Conservation (phyloP, 257 asterid genomes). For the Misopates orontium region DNA sequence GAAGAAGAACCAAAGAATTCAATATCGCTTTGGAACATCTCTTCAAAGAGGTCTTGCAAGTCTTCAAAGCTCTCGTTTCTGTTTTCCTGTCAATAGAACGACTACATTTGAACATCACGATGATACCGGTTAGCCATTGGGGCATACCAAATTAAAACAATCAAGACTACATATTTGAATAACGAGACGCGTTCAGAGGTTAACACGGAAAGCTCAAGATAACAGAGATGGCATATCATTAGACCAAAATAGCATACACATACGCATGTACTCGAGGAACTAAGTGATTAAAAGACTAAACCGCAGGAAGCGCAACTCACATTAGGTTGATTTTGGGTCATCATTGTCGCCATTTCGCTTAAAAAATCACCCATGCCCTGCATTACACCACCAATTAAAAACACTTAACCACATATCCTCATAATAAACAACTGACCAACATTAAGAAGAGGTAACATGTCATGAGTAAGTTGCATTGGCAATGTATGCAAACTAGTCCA, state of each 20-base stretch:
- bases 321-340: conserved; percentile 54
- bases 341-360: conserved; percentile 82
- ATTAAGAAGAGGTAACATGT: conserved; percentile 16
- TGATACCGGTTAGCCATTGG: background rate
- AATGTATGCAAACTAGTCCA: background rate
- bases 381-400: conserved; percentile 19
- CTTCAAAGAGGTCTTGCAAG: conserved; percentile 64
- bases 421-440: background rate
- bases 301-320: conserved; percentile 45
- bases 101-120: conserved; percentile 35
- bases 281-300: background rate
- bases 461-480: background rate
- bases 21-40: conserved; percentile 52
- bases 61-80: conserved; percentile 61
- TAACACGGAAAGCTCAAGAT: too few relatives aligned
- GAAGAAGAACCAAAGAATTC: conserved; percentile 45
- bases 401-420: background rate
- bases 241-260: too few relatives aligned
- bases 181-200: too few relatives aligned
- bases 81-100: conserved; percentile 50
- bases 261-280: too few relatives aligned
- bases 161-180: too few relatives aligned
- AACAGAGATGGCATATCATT: too few relatives aligned
- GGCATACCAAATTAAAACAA: too few relatives aligned
- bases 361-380: conserved; percentile 94